Conservation (phyloP, 1,139 yeast genomes). For the Magnusiomyces ingens region DNA sequence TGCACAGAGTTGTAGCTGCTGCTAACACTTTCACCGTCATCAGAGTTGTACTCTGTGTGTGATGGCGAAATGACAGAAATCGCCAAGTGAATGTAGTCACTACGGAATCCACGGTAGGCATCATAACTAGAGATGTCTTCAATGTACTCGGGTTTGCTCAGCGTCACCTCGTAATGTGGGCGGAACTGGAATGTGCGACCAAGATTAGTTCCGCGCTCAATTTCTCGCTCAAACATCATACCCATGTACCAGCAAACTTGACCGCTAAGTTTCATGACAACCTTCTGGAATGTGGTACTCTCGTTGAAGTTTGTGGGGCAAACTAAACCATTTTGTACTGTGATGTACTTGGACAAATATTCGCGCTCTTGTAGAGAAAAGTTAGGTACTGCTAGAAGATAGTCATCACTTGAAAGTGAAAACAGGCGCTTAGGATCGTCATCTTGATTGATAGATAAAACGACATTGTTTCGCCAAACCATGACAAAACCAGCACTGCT, state of each 20-base stretch:
- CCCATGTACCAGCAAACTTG: conserved; percentile 47
- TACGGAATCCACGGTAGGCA: conserved; percentile 72
- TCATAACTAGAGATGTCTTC: conserved; percentile 47
- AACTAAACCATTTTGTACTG: conserved; percentile 20
- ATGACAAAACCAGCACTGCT: conserved; percentile 73
- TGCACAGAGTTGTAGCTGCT: conserved; percentile 64
- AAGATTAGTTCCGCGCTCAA: conserved; percentile 15
- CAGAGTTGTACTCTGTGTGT: conserved; percentile 22
- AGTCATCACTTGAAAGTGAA: conserved; percentile 56
- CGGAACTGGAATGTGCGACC: conserved; percentile 47
- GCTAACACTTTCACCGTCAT: conserved; percentile 20
- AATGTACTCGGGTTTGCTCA: conserved; percentile 59
- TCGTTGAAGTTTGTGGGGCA: conserved; percentile 24
- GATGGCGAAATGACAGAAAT: conserved; percentile 52
- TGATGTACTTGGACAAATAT: conserved; percentile 22
- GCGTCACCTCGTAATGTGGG: conserved; percentile 65
- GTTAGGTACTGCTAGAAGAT: conserved; percentile 60
- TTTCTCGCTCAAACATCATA: conserved; percentile 41
- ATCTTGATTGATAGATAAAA: conserved; percentile 52
- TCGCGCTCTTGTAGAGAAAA: conserved; percentile 31
- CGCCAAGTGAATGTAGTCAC: conserved; percentile 74
- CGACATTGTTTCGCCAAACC: conserved; percentile 65
- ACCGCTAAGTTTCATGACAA: conserved; percentile 49
- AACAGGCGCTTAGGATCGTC: conserved; percentile 59
- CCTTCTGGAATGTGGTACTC: conserved; percentile 34